Evolutionary conservation across 129 eudicot species (phyloP), one percentile per base, ranked within the genome.

Genomic region (Calendula officinalis): DNA sequence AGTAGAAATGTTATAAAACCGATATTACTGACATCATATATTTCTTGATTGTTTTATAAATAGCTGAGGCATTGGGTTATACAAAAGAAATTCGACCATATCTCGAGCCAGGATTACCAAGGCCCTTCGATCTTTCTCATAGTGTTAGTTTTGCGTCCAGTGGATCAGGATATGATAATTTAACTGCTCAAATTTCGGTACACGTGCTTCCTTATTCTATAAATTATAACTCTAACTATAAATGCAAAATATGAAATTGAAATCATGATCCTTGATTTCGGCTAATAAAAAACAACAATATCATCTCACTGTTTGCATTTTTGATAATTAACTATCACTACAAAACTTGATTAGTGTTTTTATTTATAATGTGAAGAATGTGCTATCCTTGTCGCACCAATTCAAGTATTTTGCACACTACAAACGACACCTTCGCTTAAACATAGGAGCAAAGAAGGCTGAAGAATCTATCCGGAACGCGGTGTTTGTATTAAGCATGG

Each of bases 131-230:
- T 68, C 68, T 83, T 35, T 64, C 79, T 3, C 82, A 83, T 17
- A 84, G 88, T 12, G 80, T 83, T 68, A 83, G 84, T 56, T 83
- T 83, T 54, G 88, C 84, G 44, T 79, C 88, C 3, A 75, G 82
- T 35, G 84, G 71, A 43, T 83, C 84, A 0, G 88, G 88, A 22
- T 83, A 79, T 8, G 88, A 79, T 72, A 81, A 83, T 44, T 57
- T 75, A 39, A 83, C 88, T 0, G 84, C 88, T 56, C 67, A 83
- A 62, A 36, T 79, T 55, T 75, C 82, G 45, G 88, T 76, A 76
- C 2, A 22, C 30, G 30, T 27, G 67, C 11, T 4, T 56, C 15
- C 41, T 34, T 68, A 62, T 14, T 50, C 3, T 32, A 51, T 15
- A 32, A 2, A 12, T 32, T 38, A 60, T 3, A 14, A 9, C 12